These are phyloP conservation scores for Exutisphaerella laricina DNA, from an alignment of 2,329 filamentous ascomycete species.

Conservation along the genomic window DNA sequence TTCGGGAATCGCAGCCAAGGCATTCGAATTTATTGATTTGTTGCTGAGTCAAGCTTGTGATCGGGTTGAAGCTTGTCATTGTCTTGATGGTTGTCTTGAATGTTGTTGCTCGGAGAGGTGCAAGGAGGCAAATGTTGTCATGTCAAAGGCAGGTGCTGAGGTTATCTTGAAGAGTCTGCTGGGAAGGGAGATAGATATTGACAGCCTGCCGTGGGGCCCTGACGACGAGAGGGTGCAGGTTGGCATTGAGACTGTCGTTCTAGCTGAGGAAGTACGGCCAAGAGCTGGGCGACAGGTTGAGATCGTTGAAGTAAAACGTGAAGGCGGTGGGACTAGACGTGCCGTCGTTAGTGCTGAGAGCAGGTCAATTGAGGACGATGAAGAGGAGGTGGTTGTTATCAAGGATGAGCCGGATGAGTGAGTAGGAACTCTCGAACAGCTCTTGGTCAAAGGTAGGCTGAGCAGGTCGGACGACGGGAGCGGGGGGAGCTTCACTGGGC, in stretches of 20 bases:
- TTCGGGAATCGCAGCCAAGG: slow-evolving; percentile 82
- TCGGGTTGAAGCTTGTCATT: slow-evolving; percentile 70
- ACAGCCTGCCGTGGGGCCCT: slow-evolving; percentile 78
- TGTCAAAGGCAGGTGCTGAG: slow-evolving; percentile 82
- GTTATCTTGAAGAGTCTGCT: slow-evolving; percentile 75
- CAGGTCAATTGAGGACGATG: slow-evolving; percentile 10
- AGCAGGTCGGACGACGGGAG: too few relatives aligned
- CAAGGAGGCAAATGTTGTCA: slow-evolving; percentile 80
- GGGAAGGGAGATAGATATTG: slow-evolving; percentile 71
- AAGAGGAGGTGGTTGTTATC: slow-evolving; percentile 26
- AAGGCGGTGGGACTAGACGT: slow-evolving; percentile 28
- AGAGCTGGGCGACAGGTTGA: slow-evolving; percentile 37
- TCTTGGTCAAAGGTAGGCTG: too few relatives aligned
- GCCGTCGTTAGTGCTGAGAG: slow-evolving; percentile 24
- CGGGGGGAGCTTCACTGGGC: too few relatives aligned
- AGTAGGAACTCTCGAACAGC: background rate
- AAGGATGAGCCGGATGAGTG: slow-evolving; percentile 33
- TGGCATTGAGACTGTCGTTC: slow-evolving; percentile 76
- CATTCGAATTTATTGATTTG: slow-evolving; percentile 84
- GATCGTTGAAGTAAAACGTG: slow-evolving; percentile 38
- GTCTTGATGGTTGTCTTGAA: slow-evolving; percentile 76
- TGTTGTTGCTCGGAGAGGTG: slow-evolving; percentile 84
- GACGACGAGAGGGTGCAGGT: slow-evolving; percentile 61
- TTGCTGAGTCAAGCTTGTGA: slow-evolving; percentile 70
- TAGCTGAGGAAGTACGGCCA: slow-evolving; percentile 60